These are phyloP conservation scores for Platanthera zijinensis DNA, from an alignment of 106 monocot species.

Conservation along the genomic window DNA sequence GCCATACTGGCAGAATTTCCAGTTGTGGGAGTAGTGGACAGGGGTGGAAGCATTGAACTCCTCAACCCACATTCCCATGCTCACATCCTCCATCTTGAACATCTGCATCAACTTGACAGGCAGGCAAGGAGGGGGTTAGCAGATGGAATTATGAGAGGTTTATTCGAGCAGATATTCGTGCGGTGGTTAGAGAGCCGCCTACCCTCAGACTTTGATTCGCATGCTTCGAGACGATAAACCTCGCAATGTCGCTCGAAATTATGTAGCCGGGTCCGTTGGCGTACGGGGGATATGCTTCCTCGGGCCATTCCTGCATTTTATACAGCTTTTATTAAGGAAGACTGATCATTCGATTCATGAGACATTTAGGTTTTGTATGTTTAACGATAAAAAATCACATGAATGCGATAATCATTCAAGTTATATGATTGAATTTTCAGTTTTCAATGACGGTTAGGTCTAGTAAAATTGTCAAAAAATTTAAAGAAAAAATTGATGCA, in stretches of 20 bases:
- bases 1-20: slow-evolving; percentile 90
- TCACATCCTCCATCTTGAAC: slow-evolving; percentile 99
- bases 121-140: neutral
- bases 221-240: slow-evolving; percentile 44
- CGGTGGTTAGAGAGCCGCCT: slow-evolving; percentile 1
- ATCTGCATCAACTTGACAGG: slow-evolving; percentile 23
- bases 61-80: slow-evolving; percentile 99
- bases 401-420: too few relatives aligned
- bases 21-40: slow-evolving; percentile 72
- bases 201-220: slow-evolving; percentile 61
- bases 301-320: slow-evolving; percentile 81
- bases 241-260: slow-evolving; percentile 76
- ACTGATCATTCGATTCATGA: too few relatives aligned
- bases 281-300: slow-evolving; percentile 77
- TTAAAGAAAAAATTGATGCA: too few relatives aligned
- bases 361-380: too few relatives aligned
- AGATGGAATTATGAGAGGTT: neutral
- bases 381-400: too few relatives aligned
- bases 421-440: too few relatives aligned
- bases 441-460: too few relatives aligned
- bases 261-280: slow-evolving; percentile 92
- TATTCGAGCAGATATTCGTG: neutral
- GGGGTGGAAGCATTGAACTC: slow-evolving; percentile 51
- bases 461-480: too few relatives aligned
- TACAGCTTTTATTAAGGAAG: too few relatives aligned